Conservation (phyloP, 1,284 basidiomycete genomes). For the Athelia sp. region DNA sequence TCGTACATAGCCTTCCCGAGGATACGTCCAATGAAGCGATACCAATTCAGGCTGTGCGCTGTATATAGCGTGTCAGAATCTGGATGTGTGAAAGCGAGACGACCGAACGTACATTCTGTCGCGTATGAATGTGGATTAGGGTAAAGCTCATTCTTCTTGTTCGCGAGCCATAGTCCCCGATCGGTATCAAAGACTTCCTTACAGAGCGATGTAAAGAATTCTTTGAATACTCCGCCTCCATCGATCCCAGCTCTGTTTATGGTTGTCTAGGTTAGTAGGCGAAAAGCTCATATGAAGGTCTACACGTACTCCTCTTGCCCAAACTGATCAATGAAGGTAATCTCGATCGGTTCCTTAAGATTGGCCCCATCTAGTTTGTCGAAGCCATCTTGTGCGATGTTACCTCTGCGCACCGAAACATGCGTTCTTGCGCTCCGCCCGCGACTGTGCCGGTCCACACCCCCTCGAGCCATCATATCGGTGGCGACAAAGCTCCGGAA, state of each 20-base stretch:
- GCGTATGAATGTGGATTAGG: conserved; percentile 91
- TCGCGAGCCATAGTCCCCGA: conserved; percentile 90
- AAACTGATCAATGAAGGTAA: conserved; percentile 89
- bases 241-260: conserved; percentile 78
- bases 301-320: conserved; percentile 72
- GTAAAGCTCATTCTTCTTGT: conserved; percentile 88
- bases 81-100: neutral
- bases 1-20: conserved; percentile 97
- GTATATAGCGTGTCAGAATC: neutral
- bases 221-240: conserved; percentile 97
- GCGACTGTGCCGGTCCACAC: conserved; percentile 7
- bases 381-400: conserved; percentile 87
- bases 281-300: conserved; percentile 4
- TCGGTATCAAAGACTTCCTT: conserved; percentile 96
- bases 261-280: conserved; percentile 2
- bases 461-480: conserved; percentile 34
- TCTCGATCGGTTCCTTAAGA: conserved; percentile 79
- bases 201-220: conserved; percentile 88
- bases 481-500: conserved; percentile 80
- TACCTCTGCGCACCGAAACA: conserved; percentile 68
- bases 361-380: conserved; percentile 71
- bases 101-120: conserved; percentile 58
- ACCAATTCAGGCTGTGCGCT: conserved; percentile 90
- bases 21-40: conserved; percentile 89
- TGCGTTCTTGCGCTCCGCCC: conserved; percentile 27